Conservation (phyloP, 306 rosid genomes). For the Quercus engelmannii region DNA sequence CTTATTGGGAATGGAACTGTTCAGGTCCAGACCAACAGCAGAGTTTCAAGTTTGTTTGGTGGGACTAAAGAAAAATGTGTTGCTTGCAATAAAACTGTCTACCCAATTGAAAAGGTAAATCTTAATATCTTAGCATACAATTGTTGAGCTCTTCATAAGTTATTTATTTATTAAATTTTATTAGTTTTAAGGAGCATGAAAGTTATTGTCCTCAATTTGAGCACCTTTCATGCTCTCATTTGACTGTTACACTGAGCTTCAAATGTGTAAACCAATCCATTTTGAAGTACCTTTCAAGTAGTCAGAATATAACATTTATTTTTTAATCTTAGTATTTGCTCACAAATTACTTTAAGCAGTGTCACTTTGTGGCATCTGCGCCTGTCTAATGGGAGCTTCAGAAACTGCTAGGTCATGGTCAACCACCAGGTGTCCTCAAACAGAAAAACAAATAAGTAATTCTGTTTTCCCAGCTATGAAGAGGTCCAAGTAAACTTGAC, state of each 20-base stretch:
- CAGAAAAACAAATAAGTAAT: background rate
- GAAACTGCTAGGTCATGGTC: background rate
- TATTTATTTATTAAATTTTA: background rate
- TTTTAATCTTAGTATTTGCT: background rate
- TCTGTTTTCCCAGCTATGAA: background rate
- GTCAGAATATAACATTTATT: background rate
- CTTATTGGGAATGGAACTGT: constrained; percentile 10
- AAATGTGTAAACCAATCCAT: background rate
- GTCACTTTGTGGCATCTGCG: background rate
- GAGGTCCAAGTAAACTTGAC: background rate
- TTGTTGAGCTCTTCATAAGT: constrained; percentile 1
- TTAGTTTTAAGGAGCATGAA: background rate
- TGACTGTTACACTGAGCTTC: background rate
- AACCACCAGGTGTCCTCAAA: background rate
- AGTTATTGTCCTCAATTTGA: background rate
- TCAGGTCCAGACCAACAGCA: constrained; percentile 68
- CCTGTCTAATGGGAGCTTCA: background rate
- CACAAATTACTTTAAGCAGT: background rate
- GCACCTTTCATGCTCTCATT: background rate
- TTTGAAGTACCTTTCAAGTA: background rate
- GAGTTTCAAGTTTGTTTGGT: constrained; percentile 64
- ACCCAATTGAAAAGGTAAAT: constrained; percentile 87
- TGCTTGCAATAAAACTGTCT: constrained; percentile 80
- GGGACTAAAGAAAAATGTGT: constrained; percentile 95
- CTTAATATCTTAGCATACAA: background rate